Evolutionary conservation across 176 grass and related monocot genomes (phyloP).

Genomic region (Oryza nivara): DNA sequence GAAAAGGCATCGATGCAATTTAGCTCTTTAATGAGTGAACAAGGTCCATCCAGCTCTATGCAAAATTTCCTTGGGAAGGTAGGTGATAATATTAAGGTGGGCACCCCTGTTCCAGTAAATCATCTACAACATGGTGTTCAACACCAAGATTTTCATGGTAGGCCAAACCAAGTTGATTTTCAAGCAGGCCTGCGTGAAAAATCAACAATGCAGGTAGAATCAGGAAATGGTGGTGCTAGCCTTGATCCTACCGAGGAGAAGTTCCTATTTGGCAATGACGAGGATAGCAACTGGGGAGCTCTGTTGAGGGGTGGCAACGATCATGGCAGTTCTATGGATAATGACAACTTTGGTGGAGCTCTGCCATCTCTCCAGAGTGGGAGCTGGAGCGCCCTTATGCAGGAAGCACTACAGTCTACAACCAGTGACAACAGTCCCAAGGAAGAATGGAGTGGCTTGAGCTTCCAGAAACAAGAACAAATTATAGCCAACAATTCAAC

Average conservation of each 20-base stretch:
- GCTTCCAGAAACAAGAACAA: conserved; percentile 69
- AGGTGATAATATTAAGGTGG: conserved; percentile 55
- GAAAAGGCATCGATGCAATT: conserved; percentile 63
- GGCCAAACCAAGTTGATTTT: conserved; percentile 51
- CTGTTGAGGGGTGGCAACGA: conserved; percentile 66
- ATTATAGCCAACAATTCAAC: conserved; percentile 40
- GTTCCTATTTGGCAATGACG: conserved; percentile 78
- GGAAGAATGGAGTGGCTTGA: conserved; percentile 83
- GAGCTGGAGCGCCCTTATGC: conserved; percentile 99
- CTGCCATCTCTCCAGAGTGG: conserved; percentile 78
- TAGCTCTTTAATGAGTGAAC: conserved; percentile 59
- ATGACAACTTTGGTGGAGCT: conserved; percentile 60
- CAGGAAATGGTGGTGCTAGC: conserved; percentile 66
- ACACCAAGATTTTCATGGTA: conserved; percentile 57
- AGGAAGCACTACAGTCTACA: conserved; percentile 83
- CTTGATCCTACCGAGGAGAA: conserved; percentile 92
- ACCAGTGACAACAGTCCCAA: conserved; percentile 77
- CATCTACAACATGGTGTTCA: conserved; percentile 61
- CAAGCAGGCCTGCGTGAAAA: conserved; percentile 60
- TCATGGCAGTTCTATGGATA: conserved; percentile 56
- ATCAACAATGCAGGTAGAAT: conserved; percentile 50
- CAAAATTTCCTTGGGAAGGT: conserved; percentile 75
- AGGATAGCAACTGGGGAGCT: conserved; percentile 76
- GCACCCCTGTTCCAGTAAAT: conserved; percentile 61
- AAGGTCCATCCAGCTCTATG: conserved; percentile 55